These are phyloP conservation scores for Exobasidium cylindrosporum DNA, from an alignment of 1,284 basidiomycete species.

Conservation along the genomic window DNA sequence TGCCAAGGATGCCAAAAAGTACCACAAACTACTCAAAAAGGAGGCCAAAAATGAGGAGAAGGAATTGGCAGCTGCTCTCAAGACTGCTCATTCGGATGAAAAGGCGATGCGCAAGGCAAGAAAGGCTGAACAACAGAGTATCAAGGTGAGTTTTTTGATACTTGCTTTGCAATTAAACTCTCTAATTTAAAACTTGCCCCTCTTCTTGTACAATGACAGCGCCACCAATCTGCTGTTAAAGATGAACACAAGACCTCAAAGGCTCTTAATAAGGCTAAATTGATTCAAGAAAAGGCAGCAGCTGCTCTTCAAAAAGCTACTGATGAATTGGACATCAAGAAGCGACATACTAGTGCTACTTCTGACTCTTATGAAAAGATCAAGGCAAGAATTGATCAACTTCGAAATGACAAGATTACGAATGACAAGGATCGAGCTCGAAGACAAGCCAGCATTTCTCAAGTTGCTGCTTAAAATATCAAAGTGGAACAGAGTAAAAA, in stretches of 20 bases:
- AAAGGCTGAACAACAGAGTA: slow-evolving; percentile 39
- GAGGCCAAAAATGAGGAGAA: slow-evolving; percentile 48
- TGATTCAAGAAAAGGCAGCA: slow-evolving; percentile 36
- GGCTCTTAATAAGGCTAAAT: slow-evolving; percentile 36
- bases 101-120: slow-evolving; percentile 43
- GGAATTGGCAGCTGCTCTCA: slow-evolving; percentile 40
- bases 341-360: slow-evolving; percentile 38
- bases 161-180: too few species aligned
- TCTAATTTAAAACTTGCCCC: too few species aligned
- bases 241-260: slow-evolving; percentile 46
- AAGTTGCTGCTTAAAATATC: too few species aligned
- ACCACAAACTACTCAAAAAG: slow-evolving; percentile 45
- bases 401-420: slow-evolving; percentile 35
- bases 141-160: slow-evolving; percentile 25
- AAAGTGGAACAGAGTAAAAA: too few species aligned
- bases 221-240: slow-evolving; percentile 39
- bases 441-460: slow-evolving; percentile 5
- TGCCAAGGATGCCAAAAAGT: slow-evolving; percentile 32
- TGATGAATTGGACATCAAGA: slow-evolving; percentile 49
- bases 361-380: slow-evolving; percentile 29
- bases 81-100: slow-evolving; percentile 36
- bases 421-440: slow-evolving; percentile 38
- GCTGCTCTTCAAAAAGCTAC: slow-evolving; percentile 38
- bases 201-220: background rate
- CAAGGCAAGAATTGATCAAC: slow-evolving; percentile 37